Base-by-base conservation (phyloP, 768 basidiomycete genomes). In the Butyriboletus loyo region DNA sequence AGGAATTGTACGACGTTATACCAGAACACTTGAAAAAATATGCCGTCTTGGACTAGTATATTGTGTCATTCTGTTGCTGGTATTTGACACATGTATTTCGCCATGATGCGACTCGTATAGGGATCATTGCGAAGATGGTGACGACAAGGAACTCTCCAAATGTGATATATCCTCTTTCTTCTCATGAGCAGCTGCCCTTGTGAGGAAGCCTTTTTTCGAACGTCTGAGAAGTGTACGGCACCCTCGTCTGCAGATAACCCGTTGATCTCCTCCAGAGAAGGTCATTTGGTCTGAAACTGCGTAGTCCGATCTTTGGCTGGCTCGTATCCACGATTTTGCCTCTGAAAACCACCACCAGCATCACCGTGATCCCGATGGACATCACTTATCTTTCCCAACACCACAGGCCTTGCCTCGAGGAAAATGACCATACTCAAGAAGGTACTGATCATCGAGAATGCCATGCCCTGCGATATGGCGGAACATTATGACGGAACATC, bases 21-120 rank as follows among this genome's bases (percentile, higher is more conserved):
- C 95, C 97, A 2, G 76, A 81, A 42, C 79, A 89, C 57, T 69
- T 98, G 56, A 86, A 84, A 70, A 96, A 96, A 67, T 98, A 99
- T 65, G 81, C 85, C 55, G 91, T 98, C 31, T 72, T 99, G 56
- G 85, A 89, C 57, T 92, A 75, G 62, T 7, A 8, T 38, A 22
- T 36, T 17, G 32, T 13, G n/a, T 19, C 25, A 13, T 28, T 40
- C 11, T 13, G 38, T 34, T 19, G 10, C 22, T 41, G n/a, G 22
- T 38, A 22, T 31, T 34, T 35, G 32, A 51, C 10, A 34, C 15
- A 1, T 25, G 3, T 27, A 38, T 32, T 37, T 27, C n/a, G 14
- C 15, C n/a, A 21, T 27, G 11, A 40, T 27, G 25, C n/a, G 21
- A 38, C 17, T 28, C 39, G 31, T 28, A n/a, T 5, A 10, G 11